Percentiles rank a stretch among this genome's conserved stretches.
These are phyloP conservation scores for Sphaerosporella brunnea DNA, from an alignment of 495 filamentous ascomycete genomes.

Conservation along the genomic window DNA sequence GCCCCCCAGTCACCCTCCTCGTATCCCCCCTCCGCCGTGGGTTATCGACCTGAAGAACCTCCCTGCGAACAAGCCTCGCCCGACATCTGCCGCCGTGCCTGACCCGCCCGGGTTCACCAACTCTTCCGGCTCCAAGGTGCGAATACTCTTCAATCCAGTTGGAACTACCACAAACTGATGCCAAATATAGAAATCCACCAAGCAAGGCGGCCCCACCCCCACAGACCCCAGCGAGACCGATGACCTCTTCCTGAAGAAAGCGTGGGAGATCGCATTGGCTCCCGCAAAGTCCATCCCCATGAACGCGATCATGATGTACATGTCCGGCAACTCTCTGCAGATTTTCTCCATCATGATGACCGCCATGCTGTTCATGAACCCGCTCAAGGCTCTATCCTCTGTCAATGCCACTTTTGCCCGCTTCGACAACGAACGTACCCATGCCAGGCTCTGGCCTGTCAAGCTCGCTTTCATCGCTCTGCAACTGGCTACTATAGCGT, in stretches of 20 bases:
- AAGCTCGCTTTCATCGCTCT: constrained; percentile 75
- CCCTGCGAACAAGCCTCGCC: constrained; percentile 36
- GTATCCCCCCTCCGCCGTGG: constrained; percentile 38
- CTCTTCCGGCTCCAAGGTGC: constrained; percentile 37
- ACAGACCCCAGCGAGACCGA: constrained; percentile 67
- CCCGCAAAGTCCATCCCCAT: constrained; percentile 90
- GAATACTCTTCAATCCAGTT: too few relatives aligned
- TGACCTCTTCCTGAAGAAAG: constrained; percentile 89
- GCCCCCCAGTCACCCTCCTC: constrained; percentile 20
- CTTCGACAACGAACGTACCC: constrained; percentile 73
- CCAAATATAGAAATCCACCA: constrained; percentile 31
- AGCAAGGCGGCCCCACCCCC: constrained; percentile 33
- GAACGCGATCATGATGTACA: constrained; percentile 99
- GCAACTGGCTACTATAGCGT: constrained; percentile 61
- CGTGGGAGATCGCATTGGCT: constrained; percentile 91
- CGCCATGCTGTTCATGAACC: constrained; percentile 94
- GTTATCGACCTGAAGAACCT: constrained; percentile 55
- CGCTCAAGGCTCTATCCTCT: constrained; percentile 62
- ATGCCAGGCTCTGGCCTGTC: constrained; percentile 49
- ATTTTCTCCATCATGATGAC: constrained; percentile 99
- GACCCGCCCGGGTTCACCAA: constrained; percentile 77
- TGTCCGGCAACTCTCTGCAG: constrained; percentile 96
- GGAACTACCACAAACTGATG: too few relatives aligned
- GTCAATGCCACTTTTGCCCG: constrained; percentile 67
- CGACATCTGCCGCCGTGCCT: constrained; percentile 45